Base-by-base conservation (phyloP, 306 rosid species). In the Macrotyloma uniflorum region DNA sequence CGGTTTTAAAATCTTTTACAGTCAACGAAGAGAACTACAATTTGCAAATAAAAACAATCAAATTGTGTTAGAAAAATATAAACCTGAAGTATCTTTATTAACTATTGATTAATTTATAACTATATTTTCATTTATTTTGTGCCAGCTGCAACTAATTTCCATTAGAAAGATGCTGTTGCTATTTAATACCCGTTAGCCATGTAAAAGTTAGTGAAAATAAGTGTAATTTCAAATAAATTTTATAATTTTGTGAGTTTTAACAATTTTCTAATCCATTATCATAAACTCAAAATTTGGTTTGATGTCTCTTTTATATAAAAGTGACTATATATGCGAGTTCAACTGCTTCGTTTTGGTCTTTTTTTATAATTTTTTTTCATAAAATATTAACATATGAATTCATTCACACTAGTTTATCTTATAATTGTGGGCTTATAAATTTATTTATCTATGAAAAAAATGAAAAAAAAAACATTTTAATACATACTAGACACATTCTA, bases 11-110 rank as follows among this genome's bases (percentile, higher is more conserved):
- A 33, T 40, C 51, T 55, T 8, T 49, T 22, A 50, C 59, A 26
- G 58, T 45, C 55, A 68, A 43, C 20, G 4, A 10, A 46, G 46
- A 42, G 33, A 42, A 20, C 33, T 30, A n/a, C 62, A 74, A 74
- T 45, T 59, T 59, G 70, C 69, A 24, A 43, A 74, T 59, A 59
- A 43, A 43, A 74, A 59, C 32, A 32, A 32, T n/a, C 9, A 47
- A 28, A 15, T 47, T 28, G 45, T 47, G 18, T 47, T 46, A 28
- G 61, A 68, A 68, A 67, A 68, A 46, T 13, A n/a, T 30, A 0
- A 26, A 24, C 4, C 13, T 14, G 66, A 8, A 55, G 4, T 51
- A 3, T 55, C 38, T 58, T 24, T 58, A 26, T 12, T 14, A 24
- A 26, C 13, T 58, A 5, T 23, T 24, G 2, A 13, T 58, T 26